Percentiles rank a stretch among this genome's conserved stretches.
phyloP scores from a whole-genome alignment of 1,284 basidiomycete genomes.

The Omphalotus olearius region DNA sequence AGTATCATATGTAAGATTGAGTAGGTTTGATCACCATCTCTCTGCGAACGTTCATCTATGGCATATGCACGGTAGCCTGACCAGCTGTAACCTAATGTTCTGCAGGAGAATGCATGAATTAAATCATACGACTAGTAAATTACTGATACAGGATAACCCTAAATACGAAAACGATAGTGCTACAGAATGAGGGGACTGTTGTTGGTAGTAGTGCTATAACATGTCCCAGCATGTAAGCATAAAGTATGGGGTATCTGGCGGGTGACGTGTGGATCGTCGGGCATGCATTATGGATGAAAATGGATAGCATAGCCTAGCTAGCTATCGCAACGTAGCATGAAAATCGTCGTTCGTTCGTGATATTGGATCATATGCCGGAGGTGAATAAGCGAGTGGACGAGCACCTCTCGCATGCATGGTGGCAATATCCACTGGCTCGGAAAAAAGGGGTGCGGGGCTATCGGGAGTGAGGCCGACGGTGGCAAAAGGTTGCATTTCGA shows the following conservation, averaged over 20 bases:
- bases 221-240: slow-evolving; percentile 5
- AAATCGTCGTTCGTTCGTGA: slow-evolving; percentile 23
- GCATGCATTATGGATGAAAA: neutral
- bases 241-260: slow-evolving; percentile 1
- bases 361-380: slow-evolving; percentile 35
- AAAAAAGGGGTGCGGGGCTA: slow-evolving; percentile 29
- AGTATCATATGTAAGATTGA: no score
- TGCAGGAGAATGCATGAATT: neutral
- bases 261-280: neutral
- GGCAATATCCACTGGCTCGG: slow-evolving; percentile 41
- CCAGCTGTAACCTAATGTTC: no score
- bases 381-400: slow-evolving; percentile 35
- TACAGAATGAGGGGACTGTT: neutral
- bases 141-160: slow-evolving; percentile 2
- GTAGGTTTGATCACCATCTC: no score
- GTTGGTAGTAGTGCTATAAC: neutral
- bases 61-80: no score
- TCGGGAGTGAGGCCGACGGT: slow-evolving; percentile 28
- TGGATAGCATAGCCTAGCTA: slow-evolving; percentile 1
- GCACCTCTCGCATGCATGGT: slow-evolving; percentile 39
- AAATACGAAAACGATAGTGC: slow-evolving; percentile 5
- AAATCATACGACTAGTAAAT: neutral
- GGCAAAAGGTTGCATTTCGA: slow-evolving; percentile 39
- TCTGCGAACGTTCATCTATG: no score
- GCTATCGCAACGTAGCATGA: slow-evolving; percentile 16